Evolutionary conservation across 768 basidiomycete genomes (phyloP).

Genomic region (Amanita rimosa): DNA sequence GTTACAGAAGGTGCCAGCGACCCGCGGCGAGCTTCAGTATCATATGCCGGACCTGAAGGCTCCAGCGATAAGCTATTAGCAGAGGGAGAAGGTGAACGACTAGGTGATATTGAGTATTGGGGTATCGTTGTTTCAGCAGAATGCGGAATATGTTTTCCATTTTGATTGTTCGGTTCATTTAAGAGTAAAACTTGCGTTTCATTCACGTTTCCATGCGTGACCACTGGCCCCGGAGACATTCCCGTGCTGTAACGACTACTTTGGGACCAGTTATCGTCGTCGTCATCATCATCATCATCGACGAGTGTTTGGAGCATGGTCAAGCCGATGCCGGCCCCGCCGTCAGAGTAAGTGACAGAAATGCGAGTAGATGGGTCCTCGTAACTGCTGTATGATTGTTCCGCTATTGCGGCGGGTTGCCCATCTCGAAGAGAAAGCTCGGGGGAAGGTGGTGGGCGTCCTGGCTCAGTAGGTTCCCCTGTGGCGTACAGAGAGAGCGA

Average conservation of each 20-base stretch:
- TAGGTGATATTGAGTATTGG: neutral
- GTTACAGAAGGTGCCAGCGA: constrained; percentile 18
- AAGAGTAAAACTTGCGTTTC: neutral
- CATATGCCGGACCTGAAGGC: neutral
- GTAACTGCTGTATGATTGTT: constrained; percentile 14
- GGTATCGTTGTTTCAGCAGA: neutral
- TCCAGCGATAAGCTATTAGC: neutral
- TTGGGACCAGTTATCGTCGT: constrained; percentile 9
- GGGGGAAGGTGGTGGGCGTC: neutral
- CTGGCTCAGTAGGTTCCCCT: neutral
- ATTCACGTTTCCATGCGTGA: neutral
- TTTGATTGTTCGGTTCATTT: constrained; percentile 4
- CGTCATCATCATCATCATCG: constrained; percentile 22
- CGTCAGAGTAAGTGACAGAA: constrained; percentile 37
- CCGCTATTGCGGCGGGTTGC: constrained; percentile 6
- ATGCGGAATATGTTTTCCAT: neutral
- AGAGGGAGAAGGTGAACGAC: neutral
- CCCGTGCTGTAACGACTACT: constrained; percentile 1
- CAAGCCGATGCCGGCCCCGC: constrained; percentile 58
- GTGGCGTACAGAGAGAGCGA: neutral
- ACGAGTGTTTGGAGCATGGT: constrained; percentile 46
- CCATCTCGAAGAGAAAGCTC: neutral
- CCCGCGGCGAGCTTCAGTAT: constrained; percentile 12
- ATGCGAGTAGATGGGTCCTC: constrained; percentile 14
- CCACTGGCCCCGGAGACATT: neutral